These are phyloP conservation scores for Nakazawaea ishiwadae DNA, from an alignment of 805 yeast genomes.

Conservation along the genomic window DNA sequence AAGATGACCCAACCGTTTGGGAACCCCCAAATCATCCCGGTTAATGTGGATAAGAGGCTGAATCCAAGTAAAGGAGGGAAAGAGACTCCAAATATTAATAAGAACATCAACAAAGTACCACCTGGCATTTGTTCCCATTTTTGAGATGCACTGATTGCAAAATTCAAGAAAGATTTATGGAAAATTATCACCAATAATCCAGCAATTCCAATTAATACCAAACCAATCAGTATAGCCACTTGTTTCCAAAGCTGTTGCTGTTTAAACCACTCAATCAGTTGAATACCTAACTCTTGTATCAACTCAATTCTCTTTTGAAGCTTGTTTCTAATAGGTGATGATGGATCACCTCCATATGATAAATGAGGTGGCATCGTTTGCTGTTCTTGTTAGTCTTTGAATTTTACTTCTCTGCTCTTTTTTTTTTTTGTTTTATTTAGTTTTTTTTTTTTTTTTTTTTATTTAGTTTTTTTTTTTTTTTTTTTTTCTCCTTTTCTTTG, in stretches of 20 bases:
- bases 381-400: too few relatives aligned
- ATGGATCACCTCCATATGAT: not conserved
- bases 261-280: conserved; percentile 4
- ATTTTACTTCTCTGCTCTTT: not conserved
- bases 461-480: not conserved
- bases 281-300: not conserved
- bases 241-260: conserved; percentile 1
- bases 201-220: not conserved
- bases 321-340: not conserved
- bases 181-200: conserved; percentile 21
- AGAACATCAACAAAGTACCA: conserved; percentile 44
- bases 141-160: conserved; percentile 39
- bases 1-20: conserved; percentile 72
- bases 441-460: too few relatives aligned
- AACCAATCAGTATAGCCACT: not conserved
- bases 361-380: not conserved
- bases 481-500: not conserved
- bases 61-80: conserved; percentile 93
- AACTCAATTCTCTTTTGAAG: not conserved
- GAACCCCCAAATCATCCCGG: conserved; percentile 84
- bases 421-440: too few relatives aligned
- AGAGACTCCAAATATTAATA: conserved; percentile 58
- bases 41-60: conserved; percentile 56
- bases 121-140: conserved; percentile 33
- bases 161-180: conserved; percentile 31